Conservation (phyloP, 208 protist species). For the Acanthamoeba lenticulata region DNA sequence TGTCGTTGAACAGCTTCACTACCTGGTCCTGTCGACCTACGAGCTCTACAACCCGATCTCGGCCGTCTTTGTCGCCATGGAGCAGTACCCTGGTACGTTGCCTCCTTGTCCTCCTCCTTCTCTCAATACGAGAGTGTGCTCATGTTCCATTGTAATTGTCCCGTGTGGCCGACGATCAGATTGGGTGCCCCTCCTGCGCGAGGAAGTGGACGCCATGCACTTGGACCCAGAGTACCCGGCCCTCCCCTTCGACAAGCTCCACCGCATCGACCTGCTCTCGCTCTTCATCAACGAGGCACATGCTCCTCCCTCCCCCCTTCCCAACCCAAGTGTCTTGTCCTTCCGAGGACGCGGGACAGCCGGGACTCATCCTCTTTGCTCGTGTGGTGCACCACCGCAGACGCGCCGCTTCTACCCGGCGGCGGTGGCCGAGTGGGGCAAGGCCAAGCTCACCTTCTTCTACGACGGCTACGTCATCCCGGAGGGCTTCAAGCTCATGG, state of each 20-base stretch:
- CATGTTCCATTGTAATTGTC: too few relatives aligned
- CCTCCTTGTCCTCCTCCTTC: too few relatives aligned
- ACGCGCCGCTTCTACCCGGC: neutral
- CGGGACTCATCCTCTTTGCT: neutral
- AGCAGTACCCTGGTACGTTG: neutral
- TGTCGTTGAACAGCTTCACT: neutral
- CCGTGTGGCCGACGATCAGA: neutral
- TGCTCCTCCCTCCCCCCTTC: neutral
- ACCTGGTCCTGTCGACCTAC: neutral
- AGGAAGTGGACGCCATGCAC: neutral
- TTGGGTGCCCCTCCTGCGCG: neutral
- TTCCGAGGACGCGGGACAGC: neutral
- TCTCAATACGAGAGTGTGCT: too few relatives aligned
- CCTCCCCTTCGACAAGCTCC: conserved; percentile 6
- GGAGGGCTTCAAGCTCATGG: neutral
- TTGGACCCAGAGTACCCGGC: neutral
- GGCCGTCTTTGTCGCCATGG: neutral
- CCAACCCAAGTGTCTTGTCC: neutral
- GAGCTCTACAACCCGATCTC: conserved; percentile 22
- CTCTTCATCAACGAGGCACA: conserved; percentile 11
- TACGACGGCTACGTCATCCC: neutral
- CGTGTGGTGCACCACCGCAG: too few relatives aligned
- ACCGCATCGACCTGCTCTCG: neutral
- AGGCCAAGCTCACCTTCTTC: neutral
- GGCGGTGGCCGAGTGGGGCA: neutral